Evolutionary conservation across 1,139 yeast genomes (phyloP), one percentile per base, ranked within the genome.

Genomic region (Blastobotrys illinoisensis): DNA sequence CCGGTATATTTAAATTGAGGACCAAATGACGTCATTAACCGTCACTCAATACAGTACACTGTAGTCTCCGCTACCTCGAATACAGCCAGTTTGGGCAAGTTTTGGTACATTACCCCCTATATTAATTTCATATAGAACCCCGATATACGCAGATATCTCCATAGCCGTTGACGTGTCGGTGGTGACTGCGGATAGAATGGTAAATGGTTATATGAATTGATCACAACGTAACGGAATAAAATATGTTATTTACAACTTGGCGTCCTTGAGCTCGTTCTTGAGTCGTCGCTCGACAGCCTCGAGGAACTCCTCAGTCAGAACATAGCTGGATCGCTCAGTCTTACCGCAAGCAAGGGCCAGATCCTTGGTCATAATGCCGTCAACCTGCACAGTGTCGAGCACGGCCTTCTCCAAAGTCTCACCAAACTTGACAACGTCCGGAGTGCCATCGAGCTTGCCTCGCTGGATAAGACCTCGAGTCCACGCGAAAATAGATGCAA

Each of bases 401-500:
- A 91, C 88, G 51, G 96, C 93, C 68, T 78, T 75, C 75, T 91
- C 97, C 64, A 91, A 79, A 48, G 78, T 72, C 67, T 86, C 77
- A 59, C 89, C 97, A 69, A 91, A 91, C 60, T 81, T 74, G 56
- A 84, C 80, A 49, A 91, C 96, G 28, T 86, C 93, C 32, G 93
- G 95, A 48, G 96, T 89, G 53, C 74, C 73, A 71, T 91, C 98
- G 61, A 91, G 79, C 70, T 81, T 84, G 64, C 97, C 98, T 76
- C 98, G 88, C 78, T 87, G 95, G 62, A 82, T 82, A 56, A 91
- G 72, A 65, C 97, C 98, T 71, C 96, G 84, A 51, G 96, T 81
- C 98, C 98, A 91, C 46, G 98, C 98, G 67, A 85, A 91, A 66
- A 91, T 91, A 26, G 97, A 89, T n/a, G 98, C 98, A 74, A 91